Base-by-base conservation (phyloP, 148 eudicot species). In the Spergularia marina region DNA sequence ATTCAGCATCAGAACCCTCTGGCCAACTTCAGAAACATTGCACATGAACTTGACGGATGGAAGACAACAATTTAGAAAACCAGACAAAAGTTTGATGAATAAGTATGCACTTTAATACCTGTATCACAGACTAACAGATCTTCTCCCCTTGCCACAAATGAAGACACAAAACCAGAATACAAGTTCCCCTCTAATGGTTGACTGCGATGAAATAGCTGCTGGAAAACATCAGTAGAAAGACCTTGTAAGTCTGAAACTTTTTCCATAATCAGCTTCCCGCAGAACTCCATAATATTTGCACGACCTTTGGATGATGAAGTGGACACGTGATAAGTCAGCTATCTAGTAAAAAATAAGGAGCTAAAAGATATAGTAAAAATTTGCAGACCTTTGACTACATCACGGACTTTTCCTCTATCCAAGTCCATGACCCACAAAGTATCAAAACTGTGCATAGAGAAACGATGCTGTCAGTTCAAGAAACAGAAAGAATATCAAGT, bases 381-480 rank as follows among this genome's bases (percentile, higher is more conserved):
- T 58, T 49, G 4, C 18, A 49, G 77, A 94, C 98, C 98, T 89
- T 73, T 84, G 57, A 90, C 74, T 59, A 84, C 82, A 77, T 90
- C 87, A 75, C 58, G 81, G 67, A 95, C 86, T 66, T 59, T 68
- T n/a, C 91, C 87, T 17, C 85, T 82, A 70, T 85, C 83, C 83
- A 87, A 34, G 83, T 92, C 89, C 86, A 95, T 79, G 69, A 85
- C 74, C 98, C 98, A 95, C 64, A 95, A 82, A 49, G 91, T 92
- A 61, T 83, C 84, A 65, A 88, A 83, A 71, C 98, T 95, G 90
- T 80, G 83, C 65, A 84, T 13, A 82, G 15, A 65, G 53, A 71
- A 10, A 69, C 7, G n/a, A 74, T 15, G 16, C 40, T 8, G n/a
- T 57, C 64, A 70, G 64, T 41, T 73, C 44, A 30, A 16, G 20